These are phyloP conservation scores for Sanguinoderma infundibulare DNA, from an alignment of 1,284 basidiomycete species.

Conservation along the genomic window DNA sequence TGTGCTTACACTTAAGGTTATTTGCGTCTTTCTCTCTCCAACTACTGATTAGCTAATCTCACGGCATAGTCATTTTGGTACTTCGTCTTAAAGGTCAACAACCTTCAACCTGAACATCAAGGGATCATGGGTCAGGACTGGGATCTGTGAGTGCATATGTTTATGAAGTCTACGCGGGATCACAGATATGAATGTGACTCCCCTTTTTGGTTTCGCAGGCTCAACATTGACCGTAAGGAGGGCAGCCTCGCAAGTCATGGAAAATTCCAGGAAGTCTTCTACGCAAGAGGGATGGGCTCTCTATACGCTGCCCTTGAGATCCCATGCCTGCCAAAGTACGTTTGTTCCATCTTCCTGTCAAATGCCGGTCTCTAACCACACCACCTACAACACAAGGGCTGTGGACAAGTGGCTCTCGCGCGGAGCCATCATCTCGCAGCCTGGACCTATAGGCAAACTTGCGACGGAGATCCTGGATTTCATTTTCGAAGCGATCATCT, in stretches of 20 bases:
- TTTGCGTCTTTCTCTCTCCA: too few species aligned
- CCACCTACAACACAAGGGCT: not conserved
- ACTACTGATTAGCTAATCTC: not conserved
- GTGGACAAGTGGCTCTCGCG: constrained; percentile 1
- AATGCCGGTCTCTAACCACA: not conserved
- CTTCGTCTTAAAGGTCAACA: too few species aligned
- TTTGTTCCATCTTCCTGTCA: not conserved
- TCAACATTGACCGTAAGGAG: not conserved
- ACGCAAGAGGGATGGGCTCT: too few species aligned
- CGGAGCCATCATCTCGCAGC: not conserved
- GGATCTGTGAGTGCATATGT: not conserved
- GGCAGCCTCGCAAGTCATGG: not conserved
- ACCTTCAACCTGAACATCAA: not conserved
- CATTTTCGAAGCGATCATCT: not conserved
- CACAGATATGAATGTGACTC: not conserved
- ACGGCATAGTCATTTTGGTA: not conserved
- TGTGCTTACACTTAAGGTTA: too few species aligned
- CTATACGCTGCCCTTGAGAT: not conserved
- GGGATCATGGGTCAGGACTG: not conserved
- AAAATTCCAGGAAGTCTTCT: not conserved
- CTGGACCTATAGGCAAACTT: not conserved
- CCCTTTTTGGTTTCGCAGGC: not conserved
- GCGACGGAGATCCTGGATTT: not conserved
- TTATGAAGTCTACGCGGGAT: not conserved
- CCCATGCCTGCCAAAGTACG: not conserved